These are phyloP conservation scores for Mucor sp. DNA, from an alignment of 371 early-diverging fungal species.

Conservation along the genomic window DNA sequence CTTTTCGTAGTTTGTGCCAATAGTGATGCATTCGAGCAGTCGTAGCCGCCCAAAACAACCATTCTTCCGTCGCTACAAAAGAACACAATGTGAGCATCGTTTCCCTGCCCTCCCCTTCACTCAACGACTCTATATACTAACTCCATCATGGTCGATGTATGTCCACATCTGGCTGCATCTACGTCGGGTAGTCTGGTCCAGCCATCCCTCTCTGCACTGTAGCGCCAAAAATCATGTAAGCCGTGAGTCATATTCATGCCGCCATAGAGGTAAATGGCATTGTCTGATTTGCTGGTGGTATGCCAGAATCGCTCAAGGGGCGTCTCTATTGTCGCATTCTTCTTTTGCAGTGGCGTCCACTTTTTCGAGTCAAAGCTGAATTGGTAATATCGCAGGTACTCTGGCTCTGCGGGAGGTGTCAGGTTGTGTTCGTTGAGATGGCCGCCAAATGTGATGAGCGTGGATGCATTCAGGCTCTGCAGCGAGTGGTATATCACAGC, in stretches of 20 bases:
- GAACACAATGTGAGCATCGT: too few relatives aligned
- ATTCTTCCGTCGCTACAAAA: constrained; percentile 28
- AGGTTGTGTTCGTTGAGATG: constrained; percentile 12
- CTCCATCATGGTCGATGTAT: constrained; percentile 36
- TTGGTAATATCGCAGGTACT: constrained; percentile 31
- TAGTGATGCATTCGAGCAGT: constrained; percentile 12
- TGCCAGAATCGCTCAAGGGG: constrained; percentile 40
- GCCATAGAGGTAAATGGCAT: constrained; percentile 23
- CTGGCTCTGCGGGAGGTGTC: background rate
- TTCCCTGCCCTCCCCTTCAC: background rate
- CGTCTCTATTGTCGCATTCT: background rate
- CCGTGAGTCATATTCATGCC: constrained; percentile 33
- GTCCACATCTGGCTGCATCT: constrained; percentile 27
- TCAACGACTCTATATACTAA: background rate
- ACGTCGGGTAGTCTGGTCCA: background rate
- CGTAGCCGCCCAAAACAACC: constrained; percentile 35
- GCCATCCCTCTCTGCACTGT: background rate
- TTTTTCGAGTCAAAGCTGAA: constrained; percentile 7
- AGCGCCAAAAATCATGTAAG: constrained; percentile 21
- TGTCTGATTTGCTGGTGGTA: constrained; percentile 12
- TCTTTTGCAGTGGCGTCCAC: constrained; percentile 36
- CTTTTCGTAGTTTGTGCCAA: background rate
- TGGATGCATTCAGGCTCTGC: constrained; percentile 2
- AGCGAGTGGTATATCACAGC: constrained; percentile 29
- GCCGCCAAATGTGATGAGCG: constrained; percentile 34